Evolutionary conservation across 495 filamentous ascomycete species (phyloP), one percentile per base, ranked within the genome.

Genomic region (Amphirosellinia nigrospora): DNA sequence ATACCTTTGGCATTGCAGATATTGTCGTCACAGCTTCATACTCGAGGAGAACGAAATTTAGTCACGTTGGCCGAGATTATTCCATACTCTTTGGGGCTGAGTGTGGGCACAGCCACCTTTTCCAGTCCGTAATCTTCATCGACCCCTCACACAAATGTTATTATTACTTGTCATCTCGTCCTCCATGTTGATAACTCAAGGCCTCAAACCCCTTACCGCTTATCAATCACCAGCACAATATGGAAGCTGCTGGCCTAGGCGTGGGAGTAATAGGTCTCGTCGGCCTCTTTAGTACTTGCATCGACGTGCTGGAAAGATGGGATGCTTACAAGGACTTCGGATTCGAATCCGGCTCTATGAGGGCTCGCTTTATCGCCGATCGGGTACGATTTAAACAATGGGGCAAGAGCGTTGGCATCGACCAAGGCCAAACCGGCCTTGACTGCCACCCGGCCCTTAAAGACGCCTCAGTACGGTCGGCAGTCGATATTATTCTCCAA

Each of bases 301-400:
- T 73, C 9, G 72, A 73, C 63, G 43, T 73, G 6, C n/a, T 73
- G 3, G 72, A 73, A 15, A 23, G 50, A 23, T 58, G 59, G 45
- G 72, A 73, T 36, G 55, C 50, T 48, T 72, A 72, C 21, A 72
- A 64, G 39, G 64, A 73, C 38, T 69, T 69, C 34, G 56, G 56
- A 34, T 36, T 64, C 36, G 72, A 72, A 23, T 72, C 56, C 16
- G 55, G 50, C 21, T 48, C 70, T 45, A 30, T 73, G 19, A 46
- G 34, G 21, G 70, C 70, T 58, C 72, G 67, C 9, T 73, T 73
- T 32, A 36, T 19, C 23, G 70, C 70, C 23, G 70, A 73, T 26
- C 52, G 55, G 32, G 43, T 53, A 13, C 64, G 48, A 46, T 73
- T 73, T 36, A 41, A 15, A 32, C 21, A 72, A 64, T 72, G 72